These are phyloP conservation scores for Spencermartinsiella europaea DNA, from an alignment of 805 yeast genomes.

Conservation along the genomic window DNA sequence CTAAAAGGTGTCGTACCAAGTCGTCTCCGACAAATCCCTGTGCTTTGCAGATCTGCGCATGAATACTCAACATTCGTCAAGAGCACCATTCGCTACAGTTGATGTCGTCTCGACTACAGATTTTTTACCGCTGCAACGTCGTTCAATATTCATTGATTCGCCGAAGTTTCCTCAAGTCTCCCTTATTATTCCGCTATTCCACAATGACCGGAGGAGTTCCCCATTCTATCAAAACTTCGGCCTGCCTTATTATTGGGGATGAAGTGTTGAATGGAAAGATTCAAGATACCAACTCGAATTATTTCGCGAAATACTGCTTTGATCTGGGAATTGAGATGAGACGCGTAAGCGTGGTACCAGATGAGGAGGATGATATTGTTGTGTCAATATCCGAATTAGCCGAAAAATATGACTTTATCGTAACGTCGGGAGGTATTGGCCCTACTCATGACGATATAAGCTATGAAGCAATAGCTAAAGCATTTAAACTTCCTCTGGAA, in stretches of 20 bases:
- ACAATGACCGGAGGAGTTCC: not conserved
- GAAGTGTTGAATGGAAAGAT: conserved; percentile 86
- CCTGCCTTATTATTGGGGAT: conserved; percentile 65
- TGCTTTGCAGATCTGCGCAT: no score
- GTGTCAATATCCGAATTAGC: conserved; percentile 45
- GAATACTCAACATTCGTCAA: no score
- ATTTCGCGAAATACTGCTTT: conserved; percentile 69
- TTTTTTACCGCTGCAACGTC: no score
- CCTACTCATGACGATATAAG: conserved; percentile 91
- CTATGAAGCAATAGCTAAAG: conserved; percentile 66
- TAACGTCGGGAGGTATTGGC: conserved; percentile 75
- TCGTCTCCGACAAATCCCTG: no score
- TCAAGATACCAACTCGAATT: conserved; percentile 67
- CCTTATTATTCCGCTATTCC: no score
- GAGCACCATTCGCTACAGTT: no score
- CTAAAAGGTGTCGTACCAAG: no score
- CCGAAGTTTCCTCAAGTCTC: no score
- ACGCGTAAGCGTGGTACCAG: conserved; percentile 70
- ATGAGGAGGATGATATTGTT: conserved; percentile 61
- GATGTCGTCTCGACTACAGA: no score
- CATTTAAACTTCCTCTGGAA: conserved; percentile 46
- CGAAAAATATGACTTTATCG: conserved; percentile 56
- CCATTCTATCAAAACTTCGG: conserved; percentile 18
- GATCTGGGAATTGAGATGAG: conserved; percentile 59
- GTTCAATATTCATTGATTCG: no score